Evolutionary conservation across 2,329 filamentous ascomycete genomes (phyloP).

Genomic region (Fusarium xylarioides): DNA sequence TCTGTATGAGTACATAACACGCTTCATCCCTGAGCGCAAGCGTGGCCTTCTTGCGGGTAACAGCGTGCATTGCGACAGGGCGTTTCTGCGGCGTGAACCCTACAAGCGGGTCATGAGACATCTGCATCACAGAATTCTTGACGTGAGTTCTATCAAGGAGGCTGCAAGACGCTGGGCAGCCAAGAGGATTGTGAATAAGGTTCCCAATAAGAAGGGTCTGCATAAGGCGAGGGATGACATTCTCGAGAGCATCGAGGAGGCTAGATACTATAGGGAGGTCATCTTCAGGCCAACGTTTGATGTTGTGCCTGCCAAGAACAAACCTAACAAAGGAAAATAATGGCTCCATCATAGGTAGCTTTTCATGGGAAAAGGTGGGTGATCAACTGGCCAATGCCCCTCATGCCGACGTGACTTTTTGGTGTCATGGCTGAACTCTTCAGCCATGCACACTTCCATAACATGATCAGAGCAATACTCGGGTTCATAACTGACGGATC

Average conservation of each 20-base stretch:
- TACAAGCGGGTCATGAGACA: slow-evolving; percentile 79
- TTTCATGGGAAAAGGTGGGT: slow-evolving; percentile 8
- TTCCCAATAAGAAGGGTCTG: slow-evolving; percentile 76
- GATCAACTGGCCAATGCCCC: neutral
- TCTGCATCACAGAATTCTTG: slow-evolving; percentile 89
- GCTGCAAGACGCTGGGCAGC: slow-evolving; percentile 82
- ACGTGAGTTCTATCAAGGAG: slow-evolving; percentile 94
- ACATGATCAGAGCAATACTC: neutral
- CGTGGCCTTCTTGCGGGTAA: slow-evolving; percentile 86
- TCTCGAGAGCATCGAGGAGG: slow-evolving; percentile 93
- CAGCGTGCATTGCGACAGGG: slow-evolving; percentile 88
- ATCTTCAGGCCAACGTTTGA: slow-evolving; percentile 65
- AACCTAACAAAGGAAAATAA: slow-evolving; percentile 27
- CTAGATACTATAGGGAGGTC: slow-evolving; percentile 78
- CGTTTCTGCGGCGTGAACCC: slow-evolving; percentile 78
- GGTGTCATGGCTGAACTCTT: slow-evolving; percentile 8
- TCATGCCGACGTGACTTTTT: neutral
- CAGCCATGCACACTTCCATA: neutral
- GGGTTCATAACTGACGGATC: neutral
- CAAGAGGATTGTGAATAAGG: slow-evolving; percentile 57
- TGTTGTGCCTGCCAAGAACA: slow-evolving; percentile 35
- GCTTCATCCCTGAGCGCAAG: slow-evolving; percentile 71
- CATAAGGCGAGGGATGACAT: slow-evolving; percentile 93
- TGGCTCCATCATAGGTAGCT: neutral
- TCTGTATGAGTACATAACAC: slow-evolving; percentile 81